Evolutionary conservation across 345 rosid genomes (phyloP).

Genomic region (Hibiscus trionum): DNA sequence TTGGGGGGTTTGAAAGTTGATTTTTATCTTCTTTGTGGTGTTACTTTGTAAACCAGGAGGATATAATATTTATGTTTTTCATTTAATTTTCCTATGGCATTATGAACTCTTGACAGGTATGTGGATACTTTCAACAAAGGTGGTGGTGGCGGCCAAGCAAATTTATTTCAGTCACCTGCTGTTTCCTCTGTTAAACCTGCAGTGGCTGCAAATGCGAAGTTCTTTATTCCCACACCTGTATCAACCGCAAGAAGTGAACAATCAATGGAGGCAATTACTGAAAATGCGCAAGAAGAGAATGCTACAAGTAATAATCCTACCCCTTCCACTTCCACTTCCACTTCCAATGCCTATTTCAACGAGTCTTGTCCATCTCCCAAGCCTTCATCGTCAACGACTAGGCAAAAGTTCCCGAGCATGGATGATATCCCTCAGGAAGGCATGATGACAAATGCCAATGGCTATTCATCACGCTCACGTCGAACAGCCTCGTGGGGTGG

Average conservation of each 20-base stretch:
- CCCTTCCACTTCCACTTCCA: slow-evolving; percentile 24
- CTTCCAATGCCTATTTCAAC: slow-evolving; percentile 20
- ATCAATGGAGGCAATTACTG: slow-evolving; percentile 32
- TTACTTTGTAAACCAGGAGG: background rate
- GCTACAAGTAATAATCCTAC: slow-evolving; percentile 35
- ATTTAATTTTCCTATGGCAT: background rate
- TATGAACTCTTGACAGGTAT: slow-evolving; percentile 38
- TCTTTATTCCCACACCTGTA: slow-evolving; percentile 64
- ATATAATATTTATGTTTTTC: background rate
- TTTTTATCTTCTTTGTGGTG: background rate
- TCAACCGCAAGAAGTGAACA: slow-evolving; percentile 30
- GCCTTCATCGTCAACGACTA: slow-evolving; percentile 20
- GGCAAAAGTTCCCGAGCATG: slow-evolving; percentile 28
- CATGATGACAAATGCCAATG: background rate
- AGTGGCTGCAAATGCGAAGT: slow-evolving; percentile 58
- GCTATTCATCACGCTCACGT: slow-evolving; percentile 25
- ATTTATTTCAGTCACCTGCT: slow-evolving; percentile 58
- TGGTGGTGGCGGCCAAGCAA: slow-evolving; percentile 44
- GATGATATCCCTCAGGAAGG: background rate
- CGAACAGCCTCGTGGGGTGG: slow-evolving; percentile 64
- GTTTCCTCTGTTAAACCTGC: slow-evolving; percentile 39
- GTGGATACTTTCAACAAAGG: slow-evolving; percentile 80
- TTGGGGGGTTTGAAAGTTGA: background rate
- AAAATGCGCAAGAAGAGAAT: slow-evolving; percentile 17
- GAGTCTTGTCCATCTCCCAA: slow-evolving; percentile 22